Evolutionary conservation across 2,329 filamentous ascomycete species (phyloP).

Genomic region (Colletotrichum endophyticum): DNA sequence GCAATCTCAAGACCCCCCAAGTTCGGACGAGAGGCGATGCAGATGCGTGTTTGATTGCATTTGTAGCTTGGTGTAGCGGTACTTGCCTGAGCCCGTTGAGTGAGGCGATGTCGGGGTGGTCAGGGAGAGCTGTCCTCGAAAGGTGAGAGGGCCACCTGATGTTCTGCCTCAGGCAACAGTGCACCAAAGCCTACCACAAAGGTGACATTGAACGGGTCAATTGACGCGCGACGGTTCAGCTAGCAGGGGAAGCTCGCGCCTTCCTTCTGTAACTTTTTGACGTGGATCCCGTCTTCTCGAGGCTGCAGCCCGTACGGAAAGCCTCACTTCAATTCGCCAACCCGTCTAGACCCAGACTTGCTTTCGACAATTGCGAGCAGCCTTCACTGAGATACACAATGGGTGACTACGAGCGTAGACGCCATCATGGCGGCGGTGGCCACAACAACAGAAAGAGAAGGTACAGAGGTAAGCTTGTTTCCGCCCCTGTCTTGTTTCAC

Average conservation of each 20-base stretch:
- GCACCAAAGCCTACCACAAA: neutral
- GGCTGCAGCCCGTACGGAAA: neutral
- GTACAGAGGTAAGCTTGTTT: conserved; percentile 70
- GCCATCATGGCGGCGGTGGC: conserved; percentile 50
- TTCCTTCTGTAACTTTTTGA: conserved; percentile 14
- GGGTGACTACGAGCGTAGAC: conserved; percentile 65
- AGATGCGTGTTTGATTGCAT: neutral
- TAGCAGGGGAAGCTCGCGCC: conserved; percentile 19
- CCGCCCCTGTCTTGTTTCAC: neutral
- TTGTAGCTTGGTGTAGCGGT: neutral
- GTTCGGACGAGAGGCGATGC: neutral
- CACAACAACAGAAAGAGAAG: conserved; percentile 76
- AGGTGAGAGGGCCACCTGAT: neutral
- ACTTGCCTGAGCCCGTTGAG: neutral
- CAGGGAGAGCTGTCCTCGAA: neutral
- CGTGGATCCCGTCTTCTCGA: conserved; percentile 5
- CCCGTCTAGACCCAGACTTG: neutral
- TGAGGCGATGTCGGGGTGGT: neutral
- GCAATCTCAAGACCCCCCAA: neutral
- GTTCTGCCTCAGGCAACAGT: conserved; percentile 22
- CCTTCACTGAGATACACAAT: conserved; percentile 35
- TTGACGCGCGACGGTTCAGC: neutral
- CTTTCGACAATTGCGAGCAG: neutral
- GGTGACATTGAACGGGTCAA: neutral
- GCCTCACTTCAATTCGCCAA: neutral